Percentiles rank a stretch among this genome's conserved stretches.
Conservation (phyloP, 2,329 filamentous ascomycete genomes). For the Beauveria sp. region DNA sequence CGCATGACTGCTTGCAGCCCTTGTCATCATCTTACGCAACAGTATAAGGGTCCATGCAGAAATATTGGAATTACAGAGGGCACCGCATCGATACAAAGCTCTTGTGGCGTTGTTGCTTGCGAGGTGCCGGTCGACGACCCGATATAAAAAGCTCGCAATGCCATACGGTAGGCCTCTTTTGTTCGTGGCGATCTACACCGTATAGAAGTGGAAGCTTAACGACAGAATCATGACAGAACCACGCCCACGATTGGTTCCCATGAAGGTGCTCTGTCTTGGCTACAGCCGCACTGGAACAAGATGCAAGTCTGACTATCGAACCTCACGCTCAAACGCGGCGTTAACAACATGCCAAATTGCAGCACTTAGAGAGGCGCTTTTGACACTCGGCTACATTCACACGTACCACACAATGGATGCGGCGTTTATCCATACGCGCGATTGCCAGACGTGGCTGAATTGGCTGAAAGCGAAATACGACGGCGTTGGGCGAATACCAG, state of each 20-base stretch:
- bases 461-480: slow-evolving; percentile 5
- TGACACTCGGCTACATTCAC: not conserved
- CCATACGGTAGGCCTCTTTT: not conserved
- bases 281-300: slow-evolving; percentile 7
- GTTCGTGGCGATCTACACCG: not conserved
- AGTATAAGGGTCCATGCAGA: not conserved
- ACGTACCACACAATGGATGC: slow-evolving; percentile 10
- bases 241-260: not conserved
- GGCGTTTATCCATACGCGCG: not conserved
- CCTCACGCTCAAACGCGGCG: not conserved
- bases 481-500: slow-evolving; percentile 3
- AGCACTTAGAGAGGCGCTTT: slow-evolving; percentile 5
- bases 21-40: not conserved
- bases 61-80: not conserved
- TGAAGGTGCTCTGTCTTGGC: slow-evolving; percentile 10
- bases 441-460: slow-evolving; percentile 3
- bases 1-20: not conserved
- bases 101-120: not conserved
- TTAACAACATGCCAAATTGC: not conserved
- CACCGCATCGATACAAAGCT: not conserved
- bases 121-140: not conserved
- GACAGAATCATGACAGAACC: not conserved
- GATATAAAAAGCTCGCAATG: not conserved
- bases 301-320: not conserved
- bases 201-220: not conserved